Evolutionary conservation across 108 stramenopile species (phyloP).

Genomic region (Nitzschia palea): DNA sequence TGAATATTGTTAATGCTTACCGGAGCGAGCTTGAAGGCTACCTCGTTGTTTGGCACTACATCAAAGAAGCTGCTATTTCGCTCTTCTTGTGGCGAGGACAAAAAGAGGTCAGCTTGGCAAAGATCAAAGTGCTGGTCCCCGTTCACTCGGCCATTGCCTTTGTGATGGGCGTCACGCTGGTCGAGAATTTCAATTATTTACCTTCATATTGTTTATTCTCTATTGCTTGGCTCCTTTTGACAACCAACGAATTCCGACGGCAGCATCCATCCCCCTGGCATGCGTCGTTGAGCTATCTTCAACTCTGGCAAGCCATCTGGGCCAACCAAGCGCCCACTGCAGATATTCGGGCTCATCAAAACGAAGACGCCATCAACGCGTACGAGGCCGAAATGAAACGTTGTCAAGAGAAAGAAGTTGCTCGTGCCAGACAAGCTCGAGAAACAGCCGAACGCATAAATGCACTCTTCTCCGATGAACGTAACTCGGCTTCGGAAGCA

Average conservation of each 20-base stretch:
- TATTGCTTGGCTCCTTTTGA: slow-evolving; percentile 36
- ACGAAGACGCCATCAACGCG: slow-evolving; percentile 20
- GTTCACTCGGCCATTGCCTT: slow-evolving; percentile 52
- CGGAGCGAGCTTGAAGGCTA: slow-evolving; percentile 27
- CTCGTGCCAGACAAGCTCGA: not conserved
- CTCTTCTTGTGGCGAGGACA: slow-evolving; percentile 54
- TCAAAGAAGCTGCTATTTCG: slow-evolving; percentile 39
- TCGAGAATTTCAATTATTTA: slow-evolving; percentile 50
- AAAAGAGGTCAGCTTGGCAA: slow-evolving; percentile 3
- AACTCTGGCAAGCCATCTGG: slow-evolving; percentile 23
- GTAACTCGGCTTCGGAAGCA: slow-evolving; percentile 8
- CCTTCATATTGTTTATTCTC: slow-evolving; percentile 58
- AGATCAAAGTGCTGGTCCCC: slow-evolving; percentile 33
- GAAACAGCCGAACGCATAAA: slow-evolving; percentile 27
- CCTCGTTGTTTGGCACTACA: slow-evolving; percentile 28
- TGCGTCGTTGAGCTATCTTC: slow-evolving; percentile 4
- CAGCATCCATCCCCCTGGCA: slow-evolving; percentile 33
- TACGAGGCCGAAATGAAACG: slow-evolving; percentile 14
- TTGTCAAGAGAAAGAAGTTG: slow-evolving; percentile 12
- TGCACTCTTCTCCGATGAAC: not conserved
- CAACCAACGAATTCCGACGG: slow-evolving; percentile 26
- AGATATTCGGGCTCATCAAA: slow-evolving; percentile 22
- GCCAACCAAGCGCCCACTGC: slow-evolving; percentile 8
- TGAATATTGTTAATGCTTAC: slow-evolving; percentile 25
- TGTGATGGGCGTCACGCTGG: slow-evolving; percentile 36